A percentile compares a stretch with the other conserved stretches of the same genome.
Evolutionary conservation across 1,284 basidiomycete species (phyloP).

Genomic region (Trichosporon faecale): DNA sequence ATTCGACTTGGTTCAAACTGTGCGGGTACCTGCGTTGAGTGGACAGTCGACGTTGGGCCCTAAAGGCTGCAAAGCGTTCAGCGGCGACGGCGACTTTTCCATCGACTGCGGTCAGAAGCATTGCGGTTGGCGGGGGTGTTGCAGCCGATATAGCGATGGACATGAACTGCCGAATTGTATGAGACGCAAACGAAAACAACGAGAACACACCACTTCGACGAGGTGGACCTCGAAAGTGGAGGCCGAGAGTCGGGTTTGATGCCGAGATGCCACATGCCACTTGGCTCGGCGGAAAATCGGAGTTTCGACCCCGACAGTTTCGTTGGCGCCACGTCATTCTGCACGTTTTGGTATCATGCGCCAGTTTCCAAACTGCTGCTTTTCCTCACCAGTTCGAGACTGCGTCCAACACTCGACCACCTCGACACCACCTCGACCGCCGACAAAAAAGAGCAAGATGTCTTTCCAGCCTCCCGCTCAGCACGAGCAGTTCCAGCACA

Average conservation of each 20-base stretch:
- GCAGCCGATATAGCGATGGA: background rate
- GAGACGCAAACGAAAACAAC: background rate
- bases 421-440: constrained; percentile 5
- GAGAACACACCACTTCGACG: background rate
- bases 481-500: constrained; percentile 83
- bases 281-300: background rate
- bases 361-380: constrained; percentile 6
- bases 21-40: too few species aligned
- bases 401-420: constrained; percentile 11
- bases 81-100: too few species aligned
- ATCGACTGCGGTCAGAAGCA: background rate
- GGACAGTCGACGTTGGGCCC: too few species aligned
- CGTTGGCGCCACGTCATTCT: background rate
- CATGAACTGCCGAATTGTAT: background rate
- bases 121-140: background rate
- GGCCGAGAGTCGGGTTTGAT: background rate
- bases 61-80: too few species aligned
- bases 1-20: too few species aligned
- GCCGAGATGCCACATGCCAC: background rate
- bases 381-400: background rate
- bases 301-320: background rate
- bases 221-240: constrained; percentile 5
- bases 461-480: constrained; percentile 11
- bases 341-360: background rate
- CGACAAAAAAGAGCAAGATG: constrained; percentile 11